phyloP scores from a whole-genome alignment of 2,329 filamentous ascomycete genomes.

The Penicillium sp. region DNA sequence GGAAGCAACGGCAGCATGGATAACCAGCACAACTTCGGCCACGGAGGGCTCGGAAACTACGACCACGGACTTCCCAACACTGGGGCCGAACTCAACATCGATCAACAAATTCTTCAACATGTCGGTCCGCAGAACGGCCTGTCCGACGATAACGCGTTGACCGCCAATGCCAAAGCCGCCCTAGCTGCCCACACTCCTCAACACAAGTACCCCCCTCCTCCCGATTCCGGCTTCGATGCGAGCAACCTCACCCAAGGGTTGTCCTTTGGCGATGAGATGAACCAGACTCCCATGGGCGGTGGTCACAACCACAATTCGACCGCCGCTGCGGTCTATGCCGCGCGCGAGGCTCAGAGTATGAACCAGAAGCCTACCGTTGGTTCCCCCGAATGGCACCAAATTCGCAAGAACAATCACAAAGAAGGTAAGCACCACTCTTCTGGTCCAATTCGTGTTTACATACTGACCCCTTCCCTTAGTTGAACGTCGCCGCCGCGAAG shows the following conservation, averaged over 20 bases:
- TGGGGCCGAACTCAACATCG: conserved; percentile 44
- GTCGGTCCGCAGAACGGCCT: conserved; percentile 56
- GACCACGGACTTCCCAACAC: conserved; percentile 41
- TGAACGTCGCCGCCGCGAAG: conserved; percentile 92
- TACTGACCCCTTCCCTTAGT: conserved; percentile 57
- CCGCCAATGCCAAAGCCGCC: conserved; percentile 50
- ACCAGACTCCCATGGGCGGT: conserved; percentile 37
- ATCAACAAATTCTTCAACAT: conserved; percentile 50
- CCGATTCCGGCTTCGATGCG: conserved; percentile 40
- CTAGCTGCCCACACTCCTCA: conserved; percentile 47
- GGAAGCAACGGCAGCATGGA: conserved; percentile 44
- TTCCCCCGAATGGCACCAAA: conserved; percentile 96
- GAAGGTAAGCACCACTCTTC: conserved; percentile 67
- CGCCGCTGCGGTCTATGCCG: conserved; percentile 58
- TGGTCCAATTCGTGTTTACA: background rate
- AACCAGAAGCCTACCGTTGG: conserved; percentile 82
- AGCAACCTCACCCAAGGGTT: conserved; percentile 38
- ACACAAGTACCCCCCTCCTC: conserved; percentile 48
- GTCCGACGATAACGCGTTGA: conserved; percentile 48
- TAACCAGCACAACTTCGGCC: conserved; percentile 36
- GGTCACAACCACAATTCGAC: conserved; percentile 53
- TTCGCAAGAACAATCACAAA: conserved; percentile 97
- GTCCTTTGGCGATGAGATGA: conserved; percentile 43
- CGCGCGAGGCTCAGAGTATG: conserved; percentile 53
- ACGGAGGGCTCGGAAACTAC: conserved; percentile 37